A percentile compares a stretch with the other conserved stretches of the same genome.
phyloP scores from a whole-genome alignment of 2,329 filamentous ascomycete genomes.

The Monilinia laxa region DNA sequence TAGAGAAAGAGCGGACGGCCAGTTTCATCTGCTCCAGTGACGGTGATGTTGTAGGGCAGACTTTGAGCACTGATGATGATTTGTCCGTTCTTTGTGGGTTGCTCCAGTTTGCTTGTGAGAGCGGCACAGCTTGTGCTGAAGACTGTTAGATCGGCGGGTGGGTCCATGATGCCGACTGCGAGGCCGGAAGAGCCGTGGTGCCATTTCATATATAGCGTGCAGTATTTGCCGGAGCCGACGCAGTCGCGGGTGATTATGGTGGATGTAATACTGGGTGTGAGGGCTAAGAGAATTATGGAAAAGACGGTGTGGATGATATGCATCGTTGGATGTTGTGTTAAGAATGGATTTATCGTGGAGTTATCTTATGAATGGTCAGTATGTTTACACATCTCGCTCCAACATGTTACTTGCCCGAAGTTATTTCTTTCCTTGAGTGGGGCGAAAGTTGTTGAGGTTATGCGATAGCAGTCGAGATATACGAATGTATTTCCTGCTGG shows the following conservation, averaged over 20 bases:
- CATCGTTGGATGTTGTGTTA: not conserved
- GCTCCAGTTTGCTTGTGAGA: not conserved
- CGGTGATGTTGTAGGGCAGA: not conserved
- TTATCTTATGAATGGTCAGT: not conserved
- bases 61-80: not conserved
- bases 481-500: not conserved
- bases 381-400: not conserved
- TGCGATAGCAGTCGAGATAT: not conserved
- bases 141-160: not conserved
- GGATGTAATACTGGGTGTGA: too few relatives aligned
- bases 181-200: not conserved
- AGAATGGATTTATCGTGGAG: too few relatives aligned
- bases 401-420: not conserved
- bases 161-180: too few relatives aligned
- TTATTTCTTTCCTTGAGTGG: not conserved
- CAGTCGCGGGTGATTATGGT: not conserved
- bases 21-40: too few relatives aligned
- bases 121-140: not conserved
- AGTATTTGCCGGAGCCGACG: not conserved
- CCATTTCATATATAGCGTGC: not conserved
- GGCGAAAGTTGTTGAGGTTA: not conserved
- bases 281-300: not conserved
- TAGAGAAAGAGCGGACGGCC: too few relatives aligned
- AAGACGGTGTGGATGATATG: not conserved
- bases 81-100: too few relatives aligned